Evolutionary conservation across 306 rosid species (phyloP).

Genomic region (Acmispon strigosus): DNA sequence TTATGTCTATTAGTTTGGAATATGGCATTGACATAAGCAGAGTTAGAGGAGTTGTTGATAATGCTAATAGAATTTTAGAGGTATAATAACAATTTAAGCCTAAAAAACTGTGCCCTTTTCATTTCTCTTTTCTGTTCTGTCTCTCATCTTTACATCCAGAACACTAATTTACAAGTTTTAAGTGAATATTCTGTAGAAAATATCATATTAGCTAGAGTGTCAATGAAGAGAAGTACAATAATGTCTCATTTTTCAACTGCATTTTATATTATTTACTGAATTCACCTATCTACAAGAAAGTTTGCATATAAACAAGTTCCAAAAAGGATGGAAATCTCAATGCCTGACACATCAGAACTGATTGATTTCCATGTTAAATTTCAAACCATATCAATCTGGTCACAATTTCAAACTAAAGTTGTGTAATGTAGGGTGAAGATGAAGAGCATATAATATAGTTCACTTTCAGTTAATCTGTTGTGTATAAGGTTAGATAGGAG

Average conservation of each 20-base stretch:
- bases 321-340: constrained; percentile 24
- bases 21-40: constrained; percentile 80
- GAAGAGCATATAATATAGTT: constrained; percentile 28
- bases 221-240: constrained; percentile 19
- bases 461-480: constrained; percentile 19
- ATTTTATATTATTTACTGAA: neutral
- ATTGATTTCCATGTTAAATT: neutral
- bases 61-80: constrained; percentile 79
- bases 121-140: neutral
- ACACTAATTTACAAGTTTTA: neutral
- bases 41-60: constrained; percentile 92
- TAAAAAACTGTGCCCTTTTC: neutral
- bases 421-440: too few species aligned
- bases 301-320: constrained; percentile 25
- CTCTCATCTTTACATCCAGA: neutral
- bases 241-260: neutral
- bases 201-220: neutral
- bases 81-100: constrained; percentile 26
- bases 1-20: constrained; percentile 59
- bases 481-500: constrained; percentile 42
- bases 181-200: constrained; percentile 23
- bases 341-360: constrained; percentile 24
- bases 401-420: too few species aligned
- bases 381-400: too few species aligned
- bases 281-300: constrained; percentile 20